Conservation (phyloP, 208 protist species). For the Trypanosoma caninum region DNA sequence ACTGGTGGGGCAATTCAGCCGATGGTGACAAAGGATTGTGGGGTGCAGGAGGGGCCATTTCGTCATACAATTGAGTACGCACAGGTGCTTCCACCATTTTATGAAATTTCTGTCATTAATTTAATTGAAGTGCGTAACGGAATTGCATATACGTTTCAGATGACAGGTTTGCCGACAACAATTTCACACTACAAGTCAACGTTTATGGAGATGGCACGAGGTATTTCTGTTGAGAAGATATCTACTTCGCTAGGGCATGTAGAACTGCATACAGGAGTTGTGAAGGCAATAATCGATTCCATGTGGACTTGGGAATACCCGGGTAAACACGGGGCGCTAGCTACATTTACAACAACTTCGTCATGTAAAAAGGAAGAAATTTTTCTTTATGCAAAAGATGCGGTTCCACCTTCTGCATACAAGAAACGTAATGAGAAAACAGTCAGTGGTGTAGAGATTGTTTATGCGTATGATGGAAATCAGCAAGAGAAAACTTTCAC, state of each 20-base stretch:
- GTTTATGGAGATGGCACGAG: slow-evolving; percentile 64
- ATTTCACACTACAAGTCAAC: slow-evolving; percentile 53
- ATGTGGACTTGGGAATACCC: slow-evolving; percentile 49
- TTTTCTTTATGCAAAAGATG: slow-evolving; percentile 34
- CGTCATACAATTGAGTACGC: slow-evolving; percentile 63
- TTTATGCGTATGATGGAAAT: slow-evolving; percentile 42
- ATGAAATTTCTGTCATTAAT: slow-evolving; percentile 65
- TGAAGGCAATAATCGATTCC: slow-evolving; percentile 50
- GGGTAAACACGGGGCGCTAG: slow-evolving; percentile 25
- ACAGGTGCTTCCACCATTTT: slow-evolving; percentile 57
- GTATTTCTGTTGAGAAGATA: slow-evolving; percentile 35
- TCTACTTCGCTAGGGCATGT: slow-evolving; percentile 44
- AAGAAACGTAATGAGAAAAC: slow-evolving; percentile 42
- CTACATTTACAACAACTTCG: slow-evolving; percentile 40
- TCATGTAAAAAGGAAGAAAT: slow-evolving; percentile 63
- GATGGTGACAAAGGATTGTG: slow-evolving; percentile 48
- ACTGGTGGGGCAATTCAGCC: slow-evolving; percentile 65
- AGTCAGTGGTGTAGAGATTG: slow-evolving; percentile 48
- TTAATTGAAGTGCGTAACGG: slow-evolving; percentile 64
- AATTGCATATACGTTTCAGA: slow-evolving; percentile 76
- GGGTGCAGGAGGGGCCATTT: slow-evolving; percentile 46
- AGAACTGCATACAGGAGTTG: slow-evolving; percentile 40
- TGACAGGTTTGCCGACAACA: slow-evolving; percentile 66
- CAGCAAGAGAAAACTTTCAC: slow-evolving; percentile 52
- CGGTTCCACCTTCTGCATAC: slow-evolving; percentile 30